Percentiles rank a stretch among this genome's conserved stretches.
Conservation (phyloP, 371 early-diverging fungal species). For the Rhizopus microsporus region DNA sequence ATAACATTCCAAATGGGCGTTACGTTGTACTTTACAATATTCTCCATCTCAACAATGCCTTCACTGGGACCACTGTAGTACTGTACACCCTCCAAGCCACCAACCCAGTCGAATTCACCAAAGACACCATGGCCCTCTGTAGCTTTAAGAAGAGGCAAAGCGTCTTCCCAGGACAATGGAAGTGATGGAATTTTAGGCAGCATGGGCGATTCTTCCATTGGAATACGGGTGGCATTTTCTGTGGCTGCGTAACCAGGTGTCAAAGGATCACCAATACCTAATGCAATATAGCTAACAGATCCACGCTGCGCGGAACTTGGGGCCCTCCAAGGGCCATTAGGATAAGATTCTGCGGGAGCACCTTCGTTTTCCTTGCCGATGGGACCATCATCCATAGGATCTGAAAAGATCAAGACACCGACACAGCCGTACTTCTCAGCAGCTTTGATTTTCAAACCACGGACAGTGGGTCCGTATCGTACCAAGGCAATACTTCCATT, state of each 20-base stretch:
- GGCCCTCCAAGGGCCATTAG: conserved; percentile 66
- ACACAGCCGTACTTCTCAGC: conserved; percentile 59
- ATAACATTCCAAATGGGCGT: conserved; percentile 73
- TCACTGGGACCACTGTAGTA: conserved; percentile 63
- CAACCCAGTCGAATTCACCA: conserved; percentile 47
- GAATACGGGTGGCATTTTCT: conserved; percentile 51
- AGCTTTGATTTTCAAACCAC: conserved; percentile 63
- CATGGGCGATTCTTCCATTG: conserved; percentile 40
- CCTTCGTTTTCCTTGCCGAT: conserved; percentile 10
- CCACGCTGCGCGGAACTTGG: conserved; percentile 64
- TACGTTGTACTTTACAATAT: conserved; percentile 56
- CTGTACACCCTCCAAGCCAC: conserved; percentile 49
- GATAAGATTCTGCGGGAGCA: conserved; percentile 48
- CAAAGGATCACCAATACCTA: conserved; percentile 62
- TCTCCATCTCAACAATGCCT: conserved; percentile 55
- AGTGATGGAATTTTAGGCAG: conserved; percentile 64
- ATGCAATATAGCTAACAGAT: conserved; percentile 48
- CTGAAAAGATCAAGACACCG: conserved; percentile 61
- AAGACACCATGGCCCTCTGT: conserved; percentile 51
- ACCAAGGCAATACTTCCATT: conserved; percentile 58
- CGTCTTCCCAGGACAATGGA: conserved; percentile 67
- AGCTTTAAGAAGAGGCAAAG: conserved; percentile 57
- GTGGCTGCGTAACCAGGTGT: conserved; percentile 67
- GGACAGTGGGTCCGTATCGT: conserved; percentile 59
- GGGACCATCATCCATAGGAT: conserved; percentile 60